Base-by-base conservation (phyloP, 2,329 filamentous ascomycete genomes). In the Sclerotinia spermophila region DNA sequence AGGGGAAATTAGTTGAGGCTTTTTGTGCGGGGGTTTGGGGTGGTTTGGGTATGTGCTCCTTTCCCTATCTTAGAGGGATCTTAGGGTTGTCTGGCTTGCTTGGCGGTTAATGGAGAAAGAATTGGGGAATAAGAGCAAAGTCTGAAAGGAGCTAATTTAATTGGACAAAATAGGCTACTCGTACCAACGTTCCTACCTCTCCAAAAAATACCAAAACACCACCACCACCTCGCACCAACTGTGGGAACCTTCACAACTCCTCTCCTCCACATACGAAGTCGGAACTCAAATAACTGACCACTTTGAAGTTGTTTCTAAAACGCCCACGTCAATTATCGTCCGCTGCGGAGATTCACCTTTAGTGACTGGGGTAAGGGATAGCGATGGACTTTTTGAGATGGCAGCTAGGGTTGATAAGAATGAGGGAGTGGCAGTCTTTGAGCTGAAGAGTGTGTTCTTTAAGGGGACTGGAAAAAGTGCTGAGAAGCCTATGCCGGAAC, bases 261-360 rank as follows among this genome's bases (percentile, higher is more conserved):
- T 83, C 8, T 75, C 80, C n/a, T 87, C 83, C 71, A 83, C 75
- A 15, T 92, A 92, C 77, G 85, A 88, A 30, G 82, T 85, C 53
- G 90, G 90, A 45, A 90, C 90, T 1, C 78, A 83, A 55, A 86
- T 92, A 71, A 90, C 87, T 4, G 89, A 92, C 77, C 90, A 92
- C 79, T 92, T 92, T 77, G 88, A 92, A 78, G 89, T 92, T 0
- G 81, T 92, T 1, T 86, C 89, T 68, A 90, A 90, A 80, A 89
- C 86, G 0, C 81, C 85, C 0, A 84, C 83, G 10, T 82, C 84
- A 17, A 89, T 92, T 71, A 83, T 88, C 0, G 84, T 92, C 33
- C 86, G 90, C 33, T 90, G 87, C 74, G 90, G 90, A 24, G 90
- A 89, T 73, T 87, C 86, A 2, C 90, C 90, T 0, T 82, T 87